Percentiles rank a stretch among this genome's conserved stretches.
These are phyloP conservation scores for Crithidia acanthocephali DNA, from an alignment of 208 protist genomes.

Conservation along the genomic window DNA sequence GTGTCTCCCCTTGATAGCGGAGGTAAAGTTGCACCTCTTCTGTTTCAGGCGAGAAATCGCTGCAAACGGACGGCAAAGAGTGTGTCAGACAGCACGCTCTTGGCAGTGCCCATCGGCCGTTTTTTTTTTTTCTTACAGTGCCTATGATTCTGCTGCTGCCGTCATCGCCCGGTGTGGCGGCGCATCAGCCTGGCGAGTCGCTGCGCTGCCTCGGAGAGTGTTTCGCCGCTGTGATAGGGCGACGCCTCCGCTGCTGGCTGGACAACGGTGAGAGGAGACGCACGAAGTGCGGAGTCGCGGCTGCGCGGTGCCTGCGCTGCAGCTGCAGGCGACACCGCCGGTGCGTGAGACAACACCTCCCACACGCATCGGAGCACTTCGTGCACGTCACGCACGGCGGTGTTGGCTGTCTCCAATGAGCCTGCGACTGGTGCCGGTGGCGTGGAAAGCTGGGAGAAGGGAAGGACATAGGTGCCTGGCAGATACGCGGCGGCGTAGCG, in stretches of 20 bases:
- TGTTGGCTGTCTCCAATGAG: too few species aligned
- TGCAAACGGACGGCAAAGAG: too few species aligned
- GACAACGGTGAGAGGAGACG: not conserved
- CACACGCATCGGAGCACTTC: not conserved
- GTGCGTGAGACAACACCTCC: not conserved
- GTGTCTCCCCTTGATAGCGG: too few species aligned
- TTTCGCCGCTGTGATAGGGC: slow-evolving; percentile 2
- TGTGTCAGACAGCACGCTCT: too few species aligned
- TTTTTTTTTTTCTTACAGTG: not conserved
- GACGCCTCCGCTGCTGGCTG: not conserved
- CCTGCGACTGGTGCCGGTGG: too few species aligned
- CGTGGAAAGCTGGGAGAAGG: too few species aligned
- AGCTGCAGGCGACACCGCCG: not conserved
- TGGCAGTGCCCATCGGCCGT: too few species aligned
- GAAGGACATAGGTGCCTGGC: too few species aligned
- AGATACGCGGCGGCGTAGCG: too few species aligned
- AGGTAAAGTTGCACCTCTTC: too few species aligned
- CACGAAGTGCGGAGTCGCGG: not conserved
- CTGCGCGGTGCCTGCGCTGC: not conserved
- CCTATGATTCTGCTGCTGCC: too few species aligned
- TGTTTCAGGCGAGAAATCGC: too few species aligned
- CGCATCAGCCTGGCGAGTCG: slow-evolving; percentile 5
- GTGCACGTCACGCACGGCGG: not conserved
- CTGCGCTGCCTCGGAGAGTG: not conserved
- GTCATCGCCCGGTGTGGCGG: not conserved